Conservation (phyloP, 116 monocot genomes). For the Posidonia oceanica region DNA sequence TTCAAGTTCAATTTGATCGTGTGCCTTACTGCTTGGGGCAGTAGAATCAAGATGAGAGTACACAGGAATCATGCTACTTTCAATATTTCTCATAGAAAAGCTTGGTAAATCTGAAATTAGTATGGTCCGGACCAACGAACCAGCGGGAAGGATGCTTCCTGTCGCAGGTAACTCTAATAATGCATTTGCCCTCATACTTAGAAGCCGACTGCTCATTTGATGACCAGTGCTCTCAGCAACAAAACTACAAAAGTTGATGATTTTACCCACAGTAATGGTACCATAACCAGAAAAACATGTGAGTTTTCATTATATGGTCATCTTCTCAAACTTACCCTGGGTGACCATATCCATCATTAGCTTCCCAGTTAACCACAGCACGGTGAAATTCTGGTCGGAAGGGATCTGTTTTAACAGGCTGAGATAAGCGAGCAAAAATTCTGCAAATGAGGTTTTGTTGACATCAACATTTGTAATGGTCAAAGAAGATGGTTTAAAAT, state of each 20-base stretch:
- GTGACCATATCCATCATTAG: constrained; percentile 49
- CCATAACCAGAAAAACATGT: not conserved
- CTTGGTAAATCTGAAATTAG: constrained; percentile 65
- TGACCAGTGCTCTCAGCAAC: constrained; percentile 88
- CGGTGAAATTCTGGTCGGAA: constrained; percentile 72
- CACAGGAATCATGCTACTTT: constrained; percentile 1
- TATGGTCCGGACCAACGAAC: constrained; percentile 59
- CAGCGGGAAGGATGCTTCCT: constrained; percentile 42
- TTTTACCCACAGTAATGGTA: not conserved
- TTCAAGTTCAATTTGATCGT: not conserved
- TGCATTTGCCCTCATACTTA: constrained; percentile 95
- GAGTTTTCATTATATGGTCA: too few relatives aligned
- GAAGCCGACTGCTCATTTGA: constrained; percentile 80
- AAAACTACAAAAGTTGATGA: constrained; percentile 39
- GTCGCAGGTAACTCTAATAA: constrained; percentile 69
- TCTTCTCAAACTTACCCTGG: constrained; percentile 46
- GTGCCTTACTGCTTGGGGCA: constrained; percentile 2
- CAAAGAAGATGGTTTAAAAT: too few relatives aligned
- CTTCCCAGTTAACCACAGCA: constrained; percentile 66
- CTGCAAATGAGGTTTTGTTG: constrained; percentile 25
- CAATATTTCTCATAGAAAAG: constrained; percentile 15
- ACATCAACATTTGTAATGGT: not conserved
- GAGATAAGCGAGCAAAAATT: constrained; percentile 46
- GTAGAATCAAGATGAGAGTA: constrained; percentile 6
- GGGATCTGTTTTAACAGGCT: constrained; percentile 53